Percentiles rank a stretch among this genome's conserved stretches.
These are phyloP conservation scores for Lavandula angustifolia DNA, from an alignment of 257 asterid species.

Conservation along the genomic window DNA sequence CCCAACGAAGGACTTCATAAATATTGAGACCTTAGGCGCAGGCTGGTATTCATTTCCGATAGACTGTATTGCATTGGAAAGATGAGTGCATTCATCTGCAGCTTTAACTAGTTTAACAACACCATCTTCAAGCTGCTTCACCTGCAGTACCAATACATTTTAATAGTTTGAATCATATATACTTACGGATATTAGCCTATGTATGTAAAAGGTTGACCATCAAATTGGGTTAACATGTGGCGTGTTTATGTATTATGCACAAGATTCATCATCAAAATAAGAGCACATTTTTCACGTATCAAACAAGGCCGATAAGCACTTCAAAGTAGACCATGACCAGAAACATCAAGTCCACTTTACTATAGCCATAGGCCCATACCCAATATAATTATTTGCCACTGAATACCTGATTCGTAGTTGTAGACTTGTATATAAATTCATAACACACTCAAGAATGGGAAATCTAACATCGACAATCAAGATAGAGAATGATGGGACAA, in stretches of 20 bases:
- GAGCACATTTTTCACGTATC: not conserved
- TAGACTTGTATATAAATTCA: not conserved
- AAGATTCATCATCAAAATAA: constrained; percentile 22
- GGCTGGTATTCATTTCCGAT: constrained; percentile 61
- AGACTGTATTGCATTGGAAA: constrained; percentile 64
- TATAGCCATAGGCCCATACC: not conserved
- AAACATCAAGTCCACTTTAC: not conserved
- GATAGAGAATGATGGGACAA: not conserved
- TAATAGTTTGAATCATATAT: not conserved
- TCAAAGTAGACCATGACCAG: constrained; percentile 13
- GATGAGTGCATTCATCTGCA: constrained; percentile 65
- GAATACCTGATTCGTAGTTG: constrained; percentile 11
- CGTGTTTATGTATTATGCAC: constrained; percentile 2
- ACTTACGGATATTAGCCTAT: not conserved
- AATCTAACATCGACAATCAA: constrained; percentile 25
- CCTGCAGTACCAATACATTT: constrained; percentile 44
- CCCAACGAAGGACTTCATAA: constrained; percentile 13
- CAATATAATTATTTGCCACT: constrained; percentile 14
- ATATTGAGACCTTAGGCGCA: constrained; percentile 54
- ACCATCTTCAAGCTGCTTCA: constrained; percentile 77
- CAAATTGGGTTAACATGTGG: not conserved
- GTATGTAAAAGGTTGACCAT: constrained; percentile 17
- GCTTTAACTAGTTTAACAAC: constrained; percentile 59
- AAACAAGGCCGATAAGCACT: constrained; percentile 21
- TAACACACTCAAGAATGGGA: constrained; percentile 6